Evolutionary conservation across 163 green algal genomes (phyloP), one percentile per base, ranked within the genome.

Genomic region (Trebouxiophyceae sp.): DNA sequence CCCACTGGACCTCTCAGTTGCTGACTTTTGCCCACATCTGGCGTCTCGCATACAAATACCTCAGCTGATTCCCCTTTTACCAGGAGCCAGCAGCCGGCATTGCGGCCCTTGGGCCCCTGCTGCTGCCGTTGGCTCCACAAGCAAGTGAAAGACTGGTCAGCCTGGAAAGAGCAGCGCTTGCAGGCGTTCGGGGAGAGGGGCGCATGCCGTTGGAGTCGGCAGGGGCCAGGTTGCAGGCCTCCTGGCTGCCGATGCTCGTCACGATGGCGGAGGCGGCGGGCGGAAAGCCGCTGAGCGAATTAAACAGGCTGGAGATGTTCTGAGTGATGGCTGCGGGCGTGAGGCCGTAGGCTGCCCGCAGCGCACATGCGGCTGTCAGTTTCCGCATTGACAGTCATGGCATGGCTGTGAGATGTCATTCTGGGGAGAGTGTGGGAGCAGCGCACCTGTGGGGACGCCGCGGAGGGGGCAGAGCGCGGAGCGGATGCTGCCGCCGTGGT

Each of bases 401-500:
- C 54, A 85, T 57, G 55, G 59, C 55, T 16, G 63, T 67, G 60
- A 83, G 81, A 47, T 61, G 65, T 26, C 67, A 7, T 0, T 84
- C 39, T 12, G 75, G 67, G 24, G 26, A 19, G 12, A 20, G 32
- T 12, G 73, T 66, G 8, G 61, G 29, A 12, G 46, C 57, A 72
- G n/a, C n/a, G n/a, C 79, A 1, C 71, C 71, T 32, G 54, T 67
- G 33, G 75, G 28, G 4, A 31, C 4, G 46, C 29, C n/a, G 33
- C 16, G 7, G 27, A 27, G 3, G 22, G 55, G 30, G 23, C 24
- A 39, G 5, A 69, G 46, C n/a, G 31, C 33, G 33, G 32, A 32
- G 23, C 57, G 57, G 32, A 63, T 54, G 32, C 29, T 31, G 32
- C 73, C 73, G 19, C 67, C 73, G 45, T 84, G 77, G 68, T 84